These are phyloP conservation scores for Tetrastigma voinierianum DNA, from an alignment of 164 flowering plant genomes.

Conservation along the genomic window DNA sequence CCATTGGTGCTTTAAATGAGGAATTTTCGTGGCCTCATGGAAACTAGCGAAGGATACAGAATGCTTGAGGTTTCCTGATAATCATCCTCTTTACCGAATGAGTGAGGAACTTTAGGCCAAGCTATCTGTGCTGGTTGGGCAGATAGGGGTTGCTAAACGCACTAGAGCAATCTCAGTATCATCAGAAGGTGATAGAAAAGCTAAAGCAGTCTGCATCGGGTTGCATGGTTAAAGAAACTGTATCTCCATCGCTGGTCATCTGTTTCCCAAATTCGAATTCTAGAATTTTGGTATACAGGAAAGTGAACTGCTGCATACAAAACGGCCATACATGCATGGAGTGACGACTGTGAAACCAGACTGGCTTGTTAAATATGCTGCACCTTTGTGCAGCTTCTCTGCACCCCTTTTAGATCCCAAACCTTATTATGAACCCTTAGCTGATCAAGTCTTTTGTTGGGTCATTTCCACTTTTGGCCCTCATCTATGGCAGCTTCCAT, in stretches of 20 bases:
- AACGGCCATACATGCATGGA: conserved; percentile 90
- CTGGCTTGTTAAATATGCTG: conserved; percentile 77
- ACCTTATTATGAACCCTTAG: conserved; percentile 62
- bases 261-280: conserved; percentile 62
- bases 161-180: conserved; percentile 30
- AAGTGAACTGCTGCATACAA: conserved; percentile 62
- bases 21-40: conserved; percentile 78
- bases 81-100: conserved; percentile 53
- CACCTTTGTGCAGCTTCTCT: conserved; percentile 63
- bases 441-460: conserved; percentile 61
- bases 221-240: conserved; percentile 66
- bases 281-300: conserved; percentile 81
- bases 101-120: conserved; percentile 79
- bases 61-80: conserved; percentile 51
- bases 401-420: conserved; percentile 68
- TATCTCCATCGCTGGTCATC: conserved; percentile 83
- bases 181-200: conserved; percentile 45
- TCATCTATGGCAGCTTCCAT: conserved; percentile 78
- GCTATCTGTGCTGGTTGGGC: conserved; percentile 99
- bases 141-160: conserved; percentile 83
- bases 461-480: conserved; percentile 70
- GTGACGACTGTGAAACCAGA: conserved; percentile 72
- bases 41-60: conserved; percentile 62
- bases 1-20: conserved; percentile 19
- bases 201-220: conserved; percentile 60